Percentiles rank a stretch among this genome's conserved stretches.
Conservation (phyloP, 2,329 filamentous ascomycete genomes). For the Coniochaeta prunicola region DNA sequence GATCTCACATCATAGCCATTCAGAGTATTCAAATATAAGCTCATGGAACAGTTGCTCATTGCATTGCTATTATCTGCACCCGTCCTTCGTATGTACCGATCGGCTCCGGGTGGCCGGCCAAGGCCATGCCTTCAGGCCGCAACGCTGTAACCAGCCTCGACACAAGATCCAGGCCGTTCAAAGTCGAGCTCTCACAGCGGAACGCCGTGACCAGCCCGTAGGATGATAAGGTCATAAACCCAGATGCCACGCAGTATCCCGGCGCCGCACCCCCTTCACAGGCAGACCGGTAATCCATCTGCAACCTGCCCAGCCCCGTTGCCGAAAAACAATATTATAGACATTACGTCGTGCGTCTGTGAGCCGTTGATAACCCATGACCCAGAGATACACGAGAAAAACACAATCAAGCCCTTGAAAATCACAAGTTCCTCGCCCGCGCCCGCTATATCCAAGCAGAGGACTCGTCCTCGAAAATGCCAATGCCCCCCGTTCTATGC, state of each 20-base stretch:
- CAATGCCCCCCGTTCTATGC: neutral
- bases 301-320: neutral
- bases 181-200: neutral
- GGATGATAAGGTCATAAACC: neutral
- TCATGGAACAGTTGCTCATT: neutral
- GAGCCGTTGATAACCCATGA: neutral
- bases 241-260: neutral
- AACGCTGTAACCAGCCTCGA: neutral
- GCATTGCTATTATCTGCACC: neutral
- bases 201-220: neutral
- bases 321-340: neutral
- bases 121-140: neutral
- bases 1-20: neutral
- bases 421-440: neutral
- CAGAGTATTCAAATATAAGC: neutral
- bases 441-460: neutral
- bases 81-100: neutral
- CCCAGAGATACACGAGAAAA: neutral
- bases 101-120: neutral
- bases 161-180: neutral
- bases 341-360: neutral
- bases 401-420: neutral
- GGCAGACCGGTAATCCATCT: neutral
- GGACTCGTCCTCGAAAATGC: neutral
- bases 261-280: neutral